phyloP scores from a whole-genome alignment of 1,284 basidiomycete species.

The Trichosporon inkin region DNA sequence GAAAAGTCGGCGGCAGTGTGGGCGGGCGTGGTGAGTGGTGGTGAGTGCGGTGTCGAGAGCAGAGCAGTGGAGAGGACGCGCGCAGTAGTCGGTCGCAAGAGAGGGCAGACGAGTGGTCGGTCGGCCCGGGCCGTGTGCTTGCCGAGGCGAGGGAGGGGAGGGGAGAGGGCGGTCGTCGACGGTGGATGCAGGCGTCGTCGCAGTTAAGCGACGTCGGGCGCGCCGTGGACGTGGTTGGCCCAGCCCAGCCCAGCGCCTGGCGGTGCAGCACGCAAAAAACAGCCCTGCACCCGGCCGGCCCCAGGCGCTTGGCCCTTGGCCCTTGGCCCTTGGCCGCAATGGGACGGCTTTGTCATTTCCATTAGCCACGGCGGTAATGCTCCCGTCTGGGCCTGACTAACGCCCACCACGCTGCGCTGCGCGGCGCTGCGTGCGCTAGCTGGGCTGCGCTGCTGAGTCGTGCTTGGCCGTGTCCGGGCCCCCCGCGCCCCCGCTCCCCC shows the following conservation, averaged over 20 bases:
- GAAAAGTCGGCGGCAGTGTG: neutral
- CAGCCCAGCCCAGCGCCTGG: neutral
- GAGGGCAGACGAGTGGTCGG: no score
- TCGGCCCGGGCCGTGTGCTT: neutral
- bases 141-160: neutral
- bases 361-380: neutral
- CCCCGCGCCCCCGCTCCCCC: no score
- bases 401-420: neutral
- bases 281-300: neutral
- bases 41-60: neutral
- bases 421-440: no score
- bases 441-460: no score
- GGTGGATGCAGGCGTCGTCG: neutral
- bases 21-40: neutral
- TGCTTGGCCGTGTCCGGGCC: no score
- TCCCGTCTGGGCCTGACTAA: neutral
- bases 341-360: conserved; percentile 8
- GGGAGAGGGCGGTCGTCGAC: no score
- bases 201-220: neutral
- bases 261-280: neutral
- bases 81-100: no score
- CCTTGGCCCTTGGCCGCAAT: neutral
- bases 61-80: neutral
- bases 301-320: neutral
- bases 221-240: neutral